Evolutionary conservation across 345 rosid species (phyloP).

Genomic region (Syzygium aqueum): DNA sequence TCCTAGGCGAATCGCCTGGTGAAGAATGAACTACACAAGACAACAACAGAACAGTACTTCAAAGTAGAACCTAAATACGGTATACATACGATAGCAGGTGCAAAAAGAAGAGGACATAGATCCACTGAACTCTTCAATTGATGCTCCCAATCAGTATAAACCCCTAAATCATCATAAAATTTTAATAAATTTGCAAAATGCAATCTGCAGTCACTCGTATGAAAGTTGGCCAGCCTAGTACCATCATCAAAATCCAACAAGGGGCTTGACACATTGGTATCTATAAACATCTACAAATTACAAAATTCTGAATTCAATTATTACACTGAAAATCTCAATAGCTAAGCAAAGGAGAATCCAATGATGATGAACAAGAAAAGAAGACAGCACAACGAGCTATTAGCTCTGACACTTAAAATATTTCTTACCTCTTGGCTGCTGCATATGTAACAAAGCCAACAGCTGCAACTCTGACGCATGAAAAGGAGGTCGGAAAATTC

Average conservation of each 20-base stretch:
- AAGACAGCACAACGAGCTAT: neutral
- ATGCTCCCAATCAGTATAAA: neutral
- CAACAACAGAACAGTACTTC: neutral
- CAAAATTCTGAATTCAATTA: conserved; percentile 3
- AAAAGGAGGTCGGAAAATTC: neutral
- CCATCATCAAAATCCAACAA: neutral
- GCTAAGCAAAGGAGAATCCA: neutral
- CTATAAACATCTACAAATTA: conserved; percentile 6
- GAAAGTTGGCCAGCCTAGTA: neutral
- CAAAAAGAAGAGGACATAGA: neutral
- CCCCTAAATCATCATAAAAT: neutral
- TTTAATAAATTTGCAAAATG: neutral
- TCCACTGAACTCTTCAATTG: neutral
- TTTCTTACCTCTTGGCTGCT: neutral
- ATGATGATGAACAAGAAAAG: neutral
- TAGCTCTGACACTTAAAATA: neutral
- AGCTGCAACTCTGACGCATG: neutral
- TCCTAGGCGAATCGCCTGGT: neutral
- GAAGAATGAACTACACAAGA: neutral
- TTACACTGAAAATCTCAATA: conserved; percentile 2
- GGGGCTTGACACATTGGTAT: neutral
- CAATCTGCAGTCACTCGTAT: neutral
- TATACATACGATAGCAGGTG: neutral
- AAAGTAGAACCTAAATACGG: neutral
- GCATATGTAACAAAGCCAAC: neutral